Evolutionary conservation across 148 eudicot species (phyloP).

Genomic region (Fagopyrum esculentum): DNA sequence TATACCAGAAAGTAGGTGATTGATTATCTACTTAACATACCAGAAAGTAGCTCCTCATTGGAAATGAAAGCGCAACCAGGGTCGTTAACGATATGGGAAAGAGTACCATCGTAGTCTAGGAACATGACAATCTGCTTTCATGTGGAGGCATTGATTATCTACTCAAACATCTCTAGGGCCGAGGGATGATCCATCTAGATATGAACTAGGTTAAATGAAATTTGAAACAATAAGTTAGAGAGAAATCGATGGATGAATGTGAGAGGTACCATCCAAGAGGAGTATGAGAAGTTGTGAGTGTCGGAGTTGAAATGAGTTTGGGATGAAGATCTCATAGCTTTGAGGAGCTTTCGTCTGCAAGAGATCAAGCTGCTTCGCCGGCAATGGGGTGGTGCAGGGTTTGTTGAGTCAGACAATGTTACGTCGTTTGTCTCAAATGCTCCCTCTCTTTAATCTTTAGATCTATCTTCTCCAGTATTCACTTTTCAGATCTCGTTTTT

Average conservation of each 20-base stretch:
- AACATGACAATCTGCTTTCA: conserved; percentile 20
- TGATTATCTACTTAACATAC: too few relatives aligned
- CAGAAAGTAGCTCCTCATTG: conserved; percentile 11
- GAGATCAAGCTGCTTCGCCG: neutral
- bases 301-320: neutral
- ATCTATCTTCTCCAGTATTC: too few relatives aligned
- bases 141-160: conserved; percentile 12
- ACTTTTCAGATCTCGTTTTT: too few relatives aligned
- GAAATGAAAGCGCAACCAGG: conserved; percentile 28
- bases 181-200: conserved; percentile 21
- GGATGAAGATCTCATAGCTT: conserved; percentile 10
- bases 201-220: neutral
- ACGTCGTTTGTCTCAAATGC: too few relatives aligned
- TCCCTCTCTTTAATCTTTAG: too few relatives aligned
- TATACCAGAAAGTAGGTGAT: too few relatives aligned
- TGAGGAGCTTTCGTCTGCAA: neutral
- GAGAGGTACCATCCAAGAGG: neutral
- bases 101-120: conserved; percentile 28
- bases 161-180: conserved; percentile 20
- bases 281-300: neutral
- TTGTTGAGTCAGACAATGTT: neutral
- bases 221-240: neutral
- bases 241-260: neutral
- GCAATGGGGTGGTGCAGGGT: neutral
- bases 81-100: conserved; percentile 27